These are phyloP conservation scores for Suhomyces anneliseae DNA, from an alignment of 1,139 yeast species.

Conservation along the genomic window DNA sequence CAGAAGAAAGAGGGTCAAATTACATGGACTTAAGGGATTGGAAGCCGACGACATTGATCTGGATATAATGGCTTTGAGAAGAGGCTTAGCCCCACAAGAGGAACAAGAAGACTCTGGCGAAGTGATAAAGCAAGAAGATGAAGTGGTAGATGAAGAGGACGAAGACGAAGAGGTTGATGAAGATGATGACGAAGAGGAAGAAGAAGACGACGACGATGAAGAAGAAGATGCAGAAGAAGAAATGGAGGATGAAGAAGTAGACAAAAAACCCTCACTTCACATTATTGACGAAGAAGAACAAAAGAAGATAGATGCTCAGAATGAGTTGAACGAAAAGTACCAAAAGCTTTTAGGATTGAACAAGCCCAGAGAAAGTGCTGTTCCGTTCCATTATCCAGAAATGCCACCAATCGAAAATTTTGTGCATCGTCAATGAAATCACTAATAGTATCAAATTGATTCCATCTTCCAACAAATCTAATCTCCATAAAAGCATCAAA, in stretches of 20 bases:
- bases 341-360: constrained; percentile 13
- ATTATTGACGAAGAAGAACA: constrained; percentile 8
- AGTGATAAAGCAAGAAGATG: not conserved
- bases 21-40: constrained; percentile 24
- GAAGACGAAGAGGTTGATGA: constrained; percentile 6
- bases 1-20: constrained; percentile 14
- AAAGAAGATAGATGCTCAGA: constrained; percentile 5
- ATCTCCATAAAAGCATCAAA: too few species aligned
- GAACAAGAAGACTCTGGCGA: not conserved
- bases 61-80: constrained; percentile 17
- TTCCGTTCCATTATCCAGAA: constrained; percentile 15
- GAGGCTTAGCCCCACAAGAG: not conserved
- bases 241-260: constrained; percentile 3
- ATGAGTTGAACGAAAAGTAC: constrained; percentile 12
- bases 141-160: constrained; percentile 4
- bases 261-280: not conserved
- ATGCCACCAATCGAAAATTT: constrained; percentile 31
- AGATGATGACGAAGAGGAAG: constrained; percentile 4
- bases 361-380: constrained; percentile 2
- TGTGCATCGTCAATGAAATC: constrained; percentile 8
- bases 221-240: constrained; percentile 9
- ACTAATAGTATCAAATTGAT: too few species aligned
- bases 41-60: constrained; percentile 26
- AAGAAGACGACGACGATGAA: constrained; percentile 13
- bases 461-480: too few species aligned